phyloP scores from a whole-genome alignment of 2,329 filamentous ascomycete genomes.

The Xylaria multiplex region DNA sequence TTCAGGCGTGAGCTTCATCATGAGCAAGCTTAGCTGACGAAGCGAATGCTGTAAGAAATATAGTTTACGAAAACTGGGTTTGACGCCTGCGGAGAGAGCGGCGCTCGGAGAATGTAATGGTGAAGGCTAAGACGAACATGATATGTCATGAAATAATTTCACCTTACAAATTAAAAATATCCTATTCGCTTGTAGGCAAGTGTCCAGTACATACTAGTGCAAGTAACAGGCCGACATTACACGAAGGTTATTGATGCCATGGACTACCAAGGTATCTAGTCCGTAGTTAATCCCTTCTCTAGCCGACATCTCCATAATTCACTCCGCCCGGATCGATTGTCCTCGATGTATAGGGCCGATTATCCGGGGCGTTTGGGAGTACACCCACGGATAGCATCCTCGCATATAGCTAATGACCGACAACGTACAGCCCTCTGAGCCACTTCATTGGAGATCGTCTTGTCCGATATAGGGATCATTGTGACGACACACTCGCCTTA shows the following conservation, averaged over 20 bases:
- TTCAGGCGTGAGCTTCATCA: conserved; percentile 31
- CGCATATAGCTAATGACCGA: conserved; percentile 6
- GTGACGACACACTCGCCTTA: conserved; percentile 42
- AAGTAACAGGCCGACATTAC: not conserved
- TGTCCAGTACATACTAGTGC: not conserved
- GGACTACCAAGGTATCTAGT: too few relatives aligned
- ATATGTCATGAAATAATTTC: not conserved
- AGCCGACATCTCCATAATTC: conserved; percentile 25
- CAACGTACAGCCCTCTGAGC: conserved; percentile 15
- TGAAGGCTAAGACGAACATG: not conserved
- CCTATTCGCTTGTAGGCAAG: not conserved
- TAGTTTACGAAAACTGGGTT: not conserved
- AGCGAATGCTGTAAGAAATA: not conserved
- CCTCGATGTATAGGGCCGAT: conserved; percentile 1
- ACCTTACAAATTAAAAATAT: not conserved
- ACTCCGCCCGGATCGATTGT: conserved; percentile 6
- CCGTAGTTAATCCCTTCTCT: conserved; percentile 3
- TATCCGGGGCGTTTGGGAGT: conserved; percentile 3
- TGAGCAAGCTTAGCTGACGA: conserved; percentile 10
- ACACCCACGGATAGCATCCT: not conserved
- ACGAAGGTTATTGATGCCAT: too few relatives aligned
- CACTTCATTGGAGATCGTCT: conserved; percentile 20
- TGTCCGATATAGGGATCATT: conserved; percentile 32
- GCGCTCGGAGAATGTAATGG: not conserved
- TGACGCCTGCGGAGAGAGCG: not conserved